Evolutionary conservation across 2,329 filamentous ascomycete genomes (phyloP), one percentile per base, ranked within the genome.

Genomic region (Cytospora chrysosperma): DNA sequence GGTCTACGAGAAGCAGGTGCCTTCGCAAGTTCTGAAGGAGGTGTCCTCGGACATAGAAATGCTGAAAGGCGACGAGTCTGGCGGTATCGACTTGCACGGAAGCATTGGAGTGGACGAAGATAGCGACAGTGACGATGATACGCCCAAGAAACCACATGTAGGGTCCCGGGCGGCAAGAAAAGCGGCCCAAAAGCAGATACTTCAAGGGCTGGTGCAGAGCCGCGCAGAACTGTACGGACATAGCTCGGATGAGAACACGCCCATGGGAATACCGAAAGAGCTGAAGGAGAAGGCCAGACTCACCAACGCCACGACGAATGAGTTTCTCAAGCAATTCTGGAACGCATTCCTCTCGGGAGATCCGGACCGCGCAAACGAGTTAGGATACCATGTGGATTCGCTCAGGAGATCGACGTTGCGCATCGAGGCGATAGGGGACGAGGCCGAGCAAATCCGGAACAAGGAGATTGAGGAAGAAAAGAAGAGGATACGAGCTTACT

Each of bases 291-390:
- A 85, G 61, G 87, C 85, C 68, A 78, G 77, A 49, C 75, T 87
- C 61, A 97, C 94, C 0, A 93, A 98, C 74, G 93, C 93, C 59
- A 99, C 95, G 0, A 96, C 92, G 0, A 89, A 91, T 43, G 95
- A 99, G 72, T 99, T 98, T 71, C 80, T 99, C n/a, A 91, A 94
- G 70, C 96, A 98, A 75, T 99, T 99, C 79, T 99, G 94, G 94
- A 85, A 86, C 37, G 88, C 93, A 0, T 99, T 96, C 72, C 82
- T 96, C 28, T 97, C 93, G 0, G 94, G 93, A 17, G 92, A 97
- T 72, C 79, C 91, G 1, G 88, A 92, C 65, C 88, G 92, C 37
- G 91, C 92, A 0, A 82, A 83, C 50, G 94, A 99, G 76, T 82
- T 97, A 17, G 87, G 88, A 8, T 92, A 91, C 66, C 83, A 97